Conservation (phyloP, 2,329 filamentous ascomycete species). For the Nannizziopsis barbatae region DNA sequence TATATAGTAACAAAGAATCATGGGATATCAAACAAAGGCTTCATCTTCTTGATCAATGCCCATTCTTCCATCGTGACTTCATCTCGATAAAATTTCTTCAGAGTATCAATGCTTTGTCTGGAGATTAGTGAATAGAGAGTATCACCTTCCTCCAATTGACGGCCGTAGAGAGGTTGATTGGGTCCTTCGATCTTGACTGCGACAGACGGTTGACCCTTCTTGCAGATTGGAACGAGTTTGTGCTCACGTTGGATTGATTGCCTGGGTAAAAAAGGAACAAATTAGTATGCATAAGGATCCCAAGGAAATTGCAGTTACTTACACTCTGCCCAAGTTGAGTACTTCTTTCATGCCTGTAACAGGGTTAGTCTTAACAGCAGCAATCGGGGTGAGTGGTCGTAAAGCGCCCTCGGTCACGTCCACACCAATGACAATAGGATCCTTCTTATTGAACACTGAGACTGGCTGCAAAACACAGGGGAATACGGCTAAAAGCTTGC, state of each 20-base stretch:
- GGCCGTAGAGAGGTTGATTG: slow-evolving; percentile 86
- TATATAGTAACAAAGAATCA: slow-evolving; percentile 31
- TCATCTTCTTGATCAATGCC: slow-evolving; percentile 87
- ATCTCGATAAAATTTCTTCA: slow-evolving; percentile 88
- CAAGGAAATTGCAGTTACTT: slow-evolving; percentile 37
- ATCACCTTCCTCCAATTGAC: slow-evolving; percentile 88
- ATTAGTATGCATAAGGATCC: slow-evolving; percentile 19
- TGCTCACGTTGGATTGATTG: slow-evolving; percentile 94
- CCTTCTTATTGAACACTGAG: slow-evolving; percentile 96
- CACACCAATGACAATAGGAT: slow-evolving; percentile 87
- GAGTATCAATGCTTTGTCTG: slow-evolving; percentile 76
- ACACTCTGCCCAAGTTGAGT: slow-evolving; percentile 82
- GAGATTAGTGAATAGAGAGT: slow-evolving; percentile 79
- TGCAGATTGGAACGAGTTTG: slow-evolving; percentile 84
- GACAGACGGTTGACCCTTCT: slow-evolving; percentile 93
- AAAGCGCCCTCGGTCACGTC: slow-evolving; percentile 89
- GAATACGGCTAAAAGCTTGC: slow-evolving; percentile 91
- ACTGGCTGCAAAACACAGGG: slow-evolving; percentile 83
- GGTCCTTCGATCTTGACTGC: slow-evolving; percentile 93
- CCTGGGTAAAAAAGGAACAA: slow-evolving; percentile 41
- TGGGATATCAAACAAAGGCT: slow-evolving; percentile 81
- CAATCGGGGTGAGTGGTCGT: slow-evolving; percentile 77
- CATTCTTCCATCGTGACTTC: slow-evolving; percentile 90
- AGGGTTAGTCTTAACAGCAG: slow-evolving; percentile 70
- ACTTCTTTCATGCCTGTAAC: slow-evolving; percentile 74